phyloP scores from a whole-genome alignment of 345 rosid species.

The Brassica juncea region DNA sequence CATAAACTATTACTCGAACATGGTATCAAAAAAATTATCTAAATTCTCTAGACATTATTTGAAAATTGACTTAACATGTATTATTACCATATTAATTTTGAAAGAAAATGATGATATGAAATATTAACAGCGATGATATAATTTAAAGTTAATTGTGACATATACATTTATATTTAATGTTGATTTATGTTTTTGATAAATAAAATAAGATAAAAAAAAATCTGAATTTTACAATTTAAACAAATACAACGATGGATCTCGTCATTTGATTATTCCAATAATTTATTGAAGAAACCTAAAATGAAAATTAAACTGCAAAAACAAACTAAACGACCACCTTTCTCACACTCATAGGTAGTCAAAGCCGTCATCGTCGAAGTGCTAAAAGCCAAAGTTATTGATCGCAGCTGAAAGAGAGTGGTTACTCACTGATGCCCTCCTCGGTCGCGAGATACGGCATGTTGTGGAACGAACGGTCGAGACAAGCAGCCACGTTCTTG shows the following conservation, averaged over 20 bases:
- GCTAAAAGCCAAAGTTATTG: slow-evolving; percentile 66
- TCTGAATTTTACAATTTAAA: slow-evolving; percentile 15
- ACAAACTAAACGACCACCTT: slow-evolving; percentile 9
- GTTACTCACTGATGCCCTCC: slow-evolving; percentile 39
- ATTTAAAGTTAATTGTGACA: no score
- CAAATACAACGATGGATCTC: slow-evolving; percentile 22
- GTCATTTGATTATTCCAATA: not conserved
- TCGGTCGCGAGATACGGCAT: slow-evolving; percentile 74
- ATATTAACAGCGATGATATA: no score
- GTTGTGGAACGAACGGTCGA: slow-evolving; percentile 77
- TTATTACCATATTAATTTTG: no score
- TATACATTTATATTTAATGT: no score
- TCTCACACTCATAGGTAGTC: not conserved
- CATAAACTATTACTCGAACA: no score
- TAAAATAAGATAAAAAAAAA: not conserved
- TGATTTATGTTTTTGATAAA: not conserved
- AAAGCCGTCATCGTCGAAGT: slow-evolving; percentile 47
- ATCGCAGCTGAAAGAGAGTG: slow-evolving; percentile 68
- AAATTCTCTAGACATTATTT: no score
- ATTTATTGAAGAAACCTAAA: slow-evolving; percentile 13
- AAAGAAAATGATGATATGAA: no score
- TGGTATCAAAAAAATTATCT: no score
- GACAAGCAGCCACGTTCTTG: slow-evolving; percentile 51
- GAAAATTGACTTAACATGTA: no score
- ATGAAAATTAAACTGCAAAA: not conserved